Evolutionary conservation across 1,284 basidiomycete genomes (phyloP), one percentile per base, ranked within the genome.

Genomic region (Papiliotrema nemorosa): DNA sequence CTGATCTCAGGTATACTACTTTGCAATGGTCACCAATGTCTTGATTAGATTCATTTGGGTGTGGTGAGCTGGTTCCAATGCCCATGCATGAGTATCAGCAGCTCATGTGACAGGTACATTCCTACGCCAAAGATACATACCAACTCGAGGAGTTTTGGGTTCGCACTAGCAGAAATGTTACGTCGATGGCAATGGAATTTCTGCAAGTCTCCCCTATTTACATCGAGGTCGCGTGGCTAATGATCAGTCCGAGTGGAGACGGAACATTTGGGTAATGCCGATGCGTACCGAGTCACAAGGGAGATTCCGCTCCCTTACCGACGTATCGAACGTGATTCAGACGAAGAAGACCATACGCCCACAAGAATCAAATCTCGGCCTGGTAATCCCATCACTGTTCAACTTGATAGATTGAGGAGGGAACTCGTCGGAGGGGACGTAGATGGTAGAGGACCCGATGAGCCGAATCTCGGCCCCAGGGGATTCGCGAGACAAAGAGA

Each of bases 181-280:
- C 77, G 92, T 29, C 80, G 92, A 45, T 85, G 83, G 75, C 87
- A 88, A 60, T 97, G 92, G 92, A 96, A 96, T 72, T 89, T 94
- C 67, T 86, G 89, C 90, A 54, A 66, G 84, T 73, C n/a, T n/a
- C 14, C 21, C 39, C 13, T 20, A 26, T 13, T n/a, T 26, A 35
- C 35, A 22, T 25, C 29, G 5, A 13, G 21, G 9, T 10, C n/a
- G 16, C 12, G 4, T 3, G 24, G 25, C 40, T 13, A 27, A 12
- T 10, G 16, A 7, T 14, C 70, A 72, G 68, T 69, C 62, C 67
- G 73, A 53, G 71, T 74, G 16, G 73, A 75, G 55, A 73, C 73
- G 18, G 73, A 75, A 63, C 72, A 74, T 52, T 64, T 73, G 26
- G 72, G 73, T 68, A 75, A 75, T 51, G 72, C 73, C 38, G 70